Base-by-base conservation (phyloP, 495 filamentous ascomycete species). In the Xylaria castorea region DNA sequence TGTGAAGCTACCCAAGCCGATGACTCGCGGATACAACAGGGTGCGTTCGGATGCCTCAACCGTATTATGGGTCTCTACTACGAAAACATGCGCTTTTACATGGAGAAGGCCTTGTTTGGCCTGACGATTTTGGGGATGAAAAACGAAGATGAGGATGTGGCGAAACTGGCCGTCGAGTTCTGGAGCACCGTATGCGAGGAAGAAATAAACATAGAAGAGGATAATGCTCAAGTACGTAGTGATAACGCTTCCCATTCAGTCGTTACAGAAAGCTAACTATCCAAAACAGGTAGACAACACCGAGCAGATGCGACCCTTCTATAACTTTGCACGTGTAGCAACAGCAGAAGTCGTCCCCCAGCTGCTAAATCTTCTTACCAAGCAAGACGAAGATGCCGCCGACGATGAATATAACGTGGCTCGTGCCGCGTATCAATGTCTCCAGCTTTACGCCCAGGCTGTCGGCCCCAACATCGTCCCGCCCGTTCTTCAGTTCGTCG, bases 111-210 rank as follows among this genome's bases (percentile, higher is more conserved):
- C 58, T 86, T 99, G 48, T 99, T 98, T 81, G 96, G 97, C 58
- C 87, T 99, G 18, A 99, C 97, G n/a, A 97, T 98, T 71, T 90
- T 97, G 85, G 97, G 96, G 70, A 99, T 99, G 97, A 97, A 96
- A 87, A 95, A 90, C 81, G 92, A 93, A 12, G 96, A 99, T 76
- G 96, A 99, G 81, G 96, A 98, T 82, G 97, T 98, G 50, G 91
- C 97, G 53, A 99, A 99, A 87, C 88, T 99, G 36, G 96, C 96
- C 32, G 93, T 99, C 73, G 96, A 99, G 78, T 99, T 99, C 86
- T 99, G 96, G 96, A 98, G 96, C 84, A 98, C 96, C 25, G 96
- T 99, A 50, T 98, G 96, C 84, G 96, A 99, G 80, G 96, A 99
- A 83, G 96, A 99, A 81, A 93, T 97, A 73, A 90, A 91, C 70